Percentiles rank a stretch among this genome's conserved stretches.
Conservation (phyloP, 495 filamentous ascomycete genomes). For the Penicillium antarcticum region DNA sequence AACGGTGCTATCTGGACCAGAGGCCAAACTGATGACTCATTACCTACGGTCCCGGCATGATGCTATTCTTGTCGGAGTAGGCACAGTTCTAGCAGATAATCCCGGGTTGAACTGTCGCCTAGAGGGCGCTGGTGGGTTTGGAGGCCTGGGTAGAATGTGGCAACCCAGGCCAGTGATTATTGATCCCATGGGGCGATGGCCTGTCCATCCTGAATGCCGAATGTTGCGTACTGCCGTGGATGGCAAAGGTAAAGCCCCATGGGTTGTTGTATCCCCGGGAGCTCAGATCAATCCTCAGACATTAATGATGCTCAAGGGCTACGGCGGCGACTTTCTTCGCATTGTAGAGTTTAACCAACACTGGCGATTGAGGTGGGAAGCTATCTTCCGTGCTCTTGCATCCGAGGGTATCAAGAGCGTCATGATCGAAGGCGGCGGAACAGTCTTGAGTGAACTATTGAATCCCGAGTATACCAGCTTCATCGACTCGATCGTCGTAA, state of each 20-base stretch:
- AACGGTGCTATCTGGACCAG: slow-evolving; percentile 74
- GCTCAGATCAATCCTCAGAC: slow-evolving; percentile 46
- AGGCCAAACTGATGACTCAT: slow-evolving; percentile 88
- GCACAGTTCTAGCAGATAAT: slow-evolving; percentile 81
- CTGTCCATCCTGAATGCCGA: slow-evolving; percentile 53
- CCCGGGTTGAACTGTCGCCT: slow-evolving; percentile 79
- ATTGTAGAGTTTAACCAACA: slow-evolving; percentile 48
- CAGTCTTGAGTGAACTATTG: slow-evolving; percentile 73
- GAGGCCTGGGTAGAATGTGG: slow-evolving; percentile 47
- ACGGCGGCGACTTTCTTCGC: slow-evolving; percentile 48
- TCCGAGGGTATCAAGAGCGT: slow-evolving; percentile 67
- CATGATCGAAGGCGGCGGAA: slow-evolving; percentile 85
- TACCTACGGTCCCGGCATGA: slow-evolving; percentile 78
- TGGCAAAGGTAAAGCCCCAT: slow-evolving; percentile 69
- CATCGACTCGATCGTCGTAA: slow-evolving; percentile 74
- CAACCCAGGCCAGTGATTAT: slow-evolving; percentile 80
- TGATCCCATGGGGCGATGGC: slow-evolving; percentile 71
- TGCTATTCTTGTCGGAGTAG: slow-evolving; percentile 80
- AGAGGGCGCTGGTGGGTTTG: slow-evolving; percentile 51
- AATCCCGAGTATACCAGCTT: slow-evolving; percentile 55
- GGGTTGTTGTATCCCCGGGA: slow-evolving; percentile 57
- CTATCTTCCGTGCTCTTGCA: slow-evolving; percentile 54
- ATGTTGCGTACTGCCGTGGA: slow-evolving; percentile 61
- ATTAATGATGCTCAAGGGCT: slow-evolving; percentile 44
- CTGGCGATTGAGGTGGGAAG: slow-evolving; percentile 57